Evolutionary conservation across 352 stramenopile species (phyloP), one percentile per base, ranked within the genome.

Genomic region (Globisporangium cystogenes): DNA sequence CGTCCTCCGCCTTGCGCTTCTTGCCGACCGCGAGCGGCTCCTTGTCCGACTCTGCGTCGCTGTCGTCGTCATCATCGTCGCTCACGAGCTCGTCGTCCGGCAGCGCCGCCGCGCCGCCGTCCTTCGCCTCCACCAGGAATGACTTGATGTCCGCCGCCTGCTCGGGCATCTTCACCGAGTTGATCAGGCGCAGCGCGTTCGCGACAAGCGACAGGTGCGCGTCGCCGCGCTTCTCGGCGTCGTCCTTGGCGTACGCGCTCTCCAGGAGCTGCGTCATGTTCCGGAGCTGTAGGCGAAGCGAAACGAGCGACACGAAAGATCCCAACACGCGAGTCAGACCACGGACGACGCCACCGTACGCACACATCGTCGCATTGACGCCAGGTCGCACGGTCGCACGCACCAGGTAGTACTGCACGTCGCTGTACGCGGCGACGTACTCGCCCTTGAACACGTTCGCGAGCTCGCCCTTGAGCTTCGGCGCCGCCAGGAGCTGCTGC

Each of bases 401-500:
- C 29, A 50, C 44, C 80, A 90, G 92, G 58, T 89, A 93, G 63
- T 93, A 93, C 66, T 93, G 84, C 27, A 95, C 82, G 54, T 96
- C 86, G 29, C 75, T 67, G 68, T 93, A 95, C 2, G 86, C 82
- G 29, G 55, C 66, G 27, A 96, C 71, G 51, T 76, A 96, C 59
- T 96, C 86, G 45, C 86, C 85, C 59, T 93, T 87, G 53, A 96
- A 88, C 51, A 93, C 82, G 42, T 72, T 90, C 35, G 77, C 66
- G 48, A 95, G 57, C 44, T 93, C 82, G 41, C 83, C 79, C 60
- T 93, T 93, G 36, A 93, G 69, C 59, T 90, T 87, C 4, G 75
- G 67, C 29, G 71, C 76, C 23, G 62, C 68, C 55, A 74, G 55
- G 29, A 95, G 60, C 53, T 90, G 67, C 55, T 84, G 74, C 23